Evolutionary conservation across 164 flowering plant genomes (phyloP).

Genomic region (Buxus sempervirens): DNA sequence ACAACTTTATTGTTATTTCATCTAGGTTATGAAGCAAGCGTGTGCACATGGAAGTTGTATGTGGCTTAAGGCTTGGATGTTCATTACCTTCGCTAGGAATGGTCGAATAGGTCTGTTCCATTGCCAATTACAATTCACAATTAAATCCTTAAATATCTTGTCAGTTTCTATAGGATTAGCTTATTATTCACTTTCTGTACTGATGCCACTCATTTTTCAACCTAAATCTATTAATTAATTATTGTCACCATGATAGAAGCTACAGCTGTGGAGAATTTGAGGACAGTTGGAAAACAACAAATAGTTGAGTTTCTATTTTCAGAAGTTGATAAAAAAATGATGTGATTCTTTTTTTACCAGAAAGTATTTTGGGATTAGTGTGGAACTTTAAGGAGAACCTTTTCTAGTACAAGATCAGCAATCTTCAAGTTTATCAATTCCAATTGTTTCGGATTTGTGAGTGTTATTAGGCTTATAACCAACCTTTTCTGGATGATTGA

Average conservation of each 20-base stretch:
- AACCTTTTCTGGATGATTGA: too few relatives aligned
- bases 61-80: too few relatives aligned
- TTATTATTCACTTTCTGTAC: too few relatives aligned
- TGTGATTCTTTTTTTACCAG: background rate
- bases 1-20: background rate
- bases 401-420: conserved; percentile 4
- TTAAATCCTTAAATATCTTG: too few relatives aligned
- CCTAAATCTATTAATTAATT: background rate
- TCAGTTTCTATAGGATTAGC: too few relatives aligned
- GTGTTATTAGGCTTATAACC: conserved; percentile 10
- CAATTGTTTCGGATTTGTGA: background rate
- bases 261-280: background rate
- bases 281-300: background rate
- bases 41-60: too few relatives aligned
- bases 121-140: too few relatives aligned
- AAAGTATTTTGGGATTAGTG: background rate
- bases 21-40: too few relatives aligned
- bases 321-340: conserved; percentile 1
- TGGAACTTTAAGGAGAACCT: conserved; percentile 7
- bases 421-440: background rate
- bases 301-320: background rate
- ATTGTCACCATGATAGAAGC: background rate
- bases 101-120: too few relatives aligned
- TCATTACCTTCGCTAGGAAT: too few relatives aligned
- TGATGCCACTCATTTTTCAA: background rate